Percentiles rank a stretch among this genome's conserved stretches.
Evolutionary conservation across 345 rosid species (phyloP).

Genomic region (Combretum micranthum): DNA sequence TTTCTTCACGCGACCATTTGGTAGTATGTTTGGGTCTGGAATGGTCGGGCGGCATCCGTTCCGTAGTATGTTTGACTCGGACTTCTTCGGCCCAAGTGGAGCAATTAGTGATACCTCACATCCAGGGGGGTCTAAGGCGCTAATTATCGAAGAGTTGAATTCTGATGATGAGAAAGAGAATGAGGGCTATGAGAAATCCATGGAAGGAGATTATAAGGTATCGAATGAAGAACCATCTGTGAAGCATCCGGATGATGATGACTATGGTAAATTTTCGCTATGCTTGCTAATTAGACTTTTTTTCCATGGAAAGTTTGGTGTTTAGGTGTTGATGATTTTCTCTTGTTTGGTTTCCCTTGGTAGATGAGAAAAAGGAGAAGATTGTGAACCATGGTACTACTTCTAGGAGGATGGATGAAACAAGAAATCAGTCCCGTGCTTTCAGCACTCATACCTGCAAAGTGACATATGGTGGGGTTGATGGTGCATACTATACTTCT

Average conservation of each 20-base stretch:
- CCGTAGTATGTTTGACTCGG: background rate
- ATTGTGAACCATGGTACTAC: constrained; percentile 21
- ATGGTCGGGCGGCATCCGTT: constrained; percentile 8
- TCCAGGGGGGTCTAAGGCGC: constrained; percentile 20
- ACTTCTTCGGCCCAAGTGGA: constrained; percentile 6
- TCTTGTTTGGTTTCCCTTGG: constrained; percentile 14
- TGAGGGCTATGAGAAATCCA: constrained; percentile 10
- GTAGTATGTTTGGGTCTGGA: constrained; percentile 24
- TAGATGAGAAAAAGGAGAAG: constrained; percentile 27
- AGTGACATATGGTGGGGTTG: constrained; percentile 73
- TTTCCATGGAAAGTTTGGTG: background rate
- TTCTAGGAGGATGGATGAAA: constrained; percentile 16
- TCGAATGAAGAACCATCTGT: constrained; percentile 40
- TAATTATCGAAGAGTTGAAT: constrained; percentile 57
- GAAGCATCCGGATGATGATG: constrained; percentile 68
- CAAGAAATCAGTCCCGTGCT: constrained; percentile 21
- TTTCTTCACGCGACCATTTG: constrained; percentile 53
- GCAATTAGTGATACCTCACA: constrained; percentile 12
- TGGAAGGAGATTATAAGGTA: constrained; percentile 1
- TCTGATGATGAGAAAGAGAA: constrained; percentile 44
- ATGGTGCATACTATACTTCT: constrained; percentile 76
- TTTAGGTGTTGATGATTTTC: background rate
- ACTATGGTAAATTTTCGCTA: constrained; percentile 31
- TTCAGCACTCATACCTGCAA: constrained; percentile 39
- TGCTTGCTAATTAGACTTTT: background rate